A percentile compares a stretch with the other conserved stretches of the same genome.
phyloP scores from a whole-genome alignment of 257 asterid species.

The Gentiana straminea region DNA sequence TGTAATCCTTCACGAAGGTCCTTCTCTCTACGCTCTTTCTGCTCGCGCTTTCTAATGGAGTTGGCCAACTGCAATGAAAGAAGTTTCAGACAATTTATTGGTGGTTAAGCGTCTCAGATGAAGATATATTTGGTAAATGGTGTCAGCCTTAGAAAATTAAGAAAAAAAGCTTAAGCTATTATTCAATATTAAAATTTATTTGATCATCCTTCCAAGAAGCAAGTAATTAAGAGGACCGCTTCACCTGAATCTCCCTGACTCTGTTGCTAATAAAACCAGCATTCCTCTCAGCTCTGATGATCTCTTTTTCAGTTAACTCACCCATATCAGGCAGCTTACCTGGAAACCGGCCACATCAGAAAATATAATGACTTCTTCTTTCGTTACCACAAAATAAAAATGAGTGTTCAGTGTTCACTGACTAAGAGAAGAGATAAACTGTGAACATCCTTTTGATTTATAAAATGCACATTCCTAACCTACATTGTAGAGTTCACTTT shows the following conservation, averaged over 20 bases:
- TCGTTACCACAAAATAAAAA: background rate
- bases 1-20: constrained; percentile 80
- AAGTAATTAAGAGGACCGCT: background rate
- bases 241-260: constrained; percentile 87
- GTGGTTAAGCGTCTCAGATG: background rate
- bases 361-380: background rate
- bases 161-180: background rate
- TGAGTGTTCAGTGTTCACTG: too few relatives aligned
- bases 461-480: too few relatives aligned
- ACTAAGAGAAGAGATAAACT: too few relatives aligned
- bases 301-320: constrained; percentile 79
- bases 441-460: too few relatives aligned
- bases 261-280: constrained; percentile 60
- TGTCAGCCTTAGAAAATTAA: too few relatives aligned
- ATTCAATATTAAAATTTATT: background rate
- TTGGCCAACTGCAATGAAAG: constrained; percentile 45
- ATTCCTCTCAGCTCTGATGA: constrained; percentile 75
- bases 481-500: too few relatives aligned
- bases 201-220: background rate
- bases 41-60: constrained; percentile 54
- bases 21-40: constrained; percentile 49
- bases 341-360: constrained; percentile 16
- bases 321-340: constrained; percentile 64
- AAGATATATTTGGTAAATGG: too few relatives aligned
- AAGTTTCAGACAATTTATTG: too few relatives aligned